Evolutionary conservation across 202 grass and related monocot species (phyloP).

Genomic region (Carex arenaria): DNA sequence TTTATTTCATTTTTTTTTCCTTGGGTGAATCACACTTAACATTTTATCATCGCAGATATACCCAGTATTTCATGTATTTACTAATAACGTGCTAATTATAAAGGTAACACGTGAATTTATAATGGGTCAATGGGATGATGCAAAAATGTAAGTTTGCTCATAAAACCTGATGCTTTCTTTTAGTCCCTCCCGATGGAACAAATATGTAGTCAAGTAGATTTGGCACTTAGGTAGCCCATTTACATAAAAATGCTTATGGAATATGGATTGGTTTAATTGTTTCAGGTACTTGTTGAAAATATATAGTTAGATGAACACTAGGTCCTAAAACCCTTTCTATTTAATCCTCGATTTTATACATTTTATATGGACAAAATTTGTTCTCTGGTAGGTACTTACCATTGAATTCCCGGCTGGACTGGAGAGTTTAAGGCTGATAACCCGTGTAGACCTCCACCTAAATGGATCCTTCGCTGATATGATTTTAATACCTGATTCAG

Average conservation of each 20-base stretch:
- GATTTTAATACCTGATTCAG: constrained; percentile 80
- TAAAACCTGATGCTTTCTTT: neutral
- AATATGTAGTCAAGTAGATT: neutral
- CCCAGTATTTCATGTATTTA: neutral
- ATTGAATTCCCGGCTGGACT: constrained; percentile 66
- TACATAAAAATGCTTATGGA: neutral
- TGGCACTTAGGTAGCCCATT: neutral
- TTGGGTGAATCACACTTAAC: neutral
- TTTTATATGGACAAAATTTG: neutral
- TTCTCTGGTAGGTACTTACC: constrained; percentile 66
- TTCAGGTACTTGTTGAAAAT: neutral
- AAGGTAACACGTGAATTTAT: neutral
- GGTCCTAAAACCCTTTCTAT: neutral
- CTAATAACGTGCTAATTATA: neutral
- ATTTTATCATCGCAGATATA: constrained; percentile 13
- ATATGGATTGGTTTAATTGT: neutral
- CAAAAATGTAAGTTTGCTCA: neutral
- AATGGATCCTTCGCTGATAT: constrained; percentile 98
- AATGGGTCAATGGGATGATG: neutral
- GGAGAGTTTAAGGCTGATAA: constrained; percentile 62
- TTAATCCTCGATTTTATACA: neutral
- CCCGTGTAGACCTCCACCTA: constrained; percentile 66
- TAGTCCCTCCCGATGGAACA: neutral
- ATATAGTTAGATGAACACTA: neutral
- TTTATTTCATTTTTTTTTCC: neutral